phyloP scores from a whole-genome alignment of 768 basidiomycete genomes.

The Rhizopogon rudus region DNA sequence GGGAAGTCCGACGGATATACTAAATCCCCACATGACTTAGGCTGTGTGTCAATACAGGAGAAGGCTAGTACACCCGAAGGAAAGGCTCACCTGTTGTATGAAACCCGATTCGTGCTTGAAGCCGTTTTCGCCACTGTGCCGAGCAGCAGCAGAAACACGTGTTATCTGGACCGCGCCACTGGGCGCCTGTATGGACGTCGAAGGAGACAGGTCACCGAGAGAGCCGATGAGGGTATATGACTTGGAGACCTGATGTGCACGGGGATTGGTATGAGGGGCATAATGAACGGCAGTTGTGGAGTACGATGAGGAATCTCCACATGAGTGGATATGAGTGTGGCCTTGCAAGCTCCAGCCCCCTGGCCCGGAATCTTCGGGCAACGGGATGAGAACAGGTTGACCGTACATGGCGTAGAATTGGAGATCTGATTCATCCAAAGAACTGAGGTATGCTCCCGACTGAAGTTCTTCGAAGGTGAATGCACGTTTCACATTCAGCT shows the following conservation, averaged over 20 bases:
- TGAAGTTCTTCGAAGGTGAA: constrained; percentile 31
- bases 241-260: constrained; percentile 12
- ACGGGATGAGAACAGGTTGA: constrained; percentile 26
- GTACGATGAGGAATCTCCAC: background rate
- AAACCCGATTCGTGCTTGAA: constrained; percentile 7
- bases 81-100: constrained; percentile 13
- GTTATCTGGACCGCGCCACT: background rate
- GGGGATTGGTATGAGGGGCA: constrained; percentile 4
- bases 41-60: constrained; percentile 5
- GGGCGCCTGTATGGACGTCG: background rate
- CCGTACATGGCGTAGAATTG: constrained; percentile 28
- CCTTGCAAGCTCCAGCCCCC: constrained; percentile 12
- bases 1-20: constrained; percentile 4
- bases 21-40: constrained; percentile 5
- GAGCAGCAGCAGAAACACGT: background rate
- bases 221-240: constrained; percentile 25
- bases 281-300: background rate
- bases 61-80: background rate
- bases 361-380: constrained; percentile 15
- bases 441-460: constrained; percentile 24
- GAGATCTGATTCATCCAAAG: constrained; percentile 27
- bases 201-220: constrained; percentile 13
- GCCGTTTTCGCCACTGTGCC: background rate
- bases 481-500: constrained; percentile 26
- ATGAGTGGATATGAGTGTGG: constrained; percentile 3